phyloP scores from a whole-genome alignment of 2,329 filamentous ascomycete genomes.

The Ascocoryne sarcoides region DNA sequence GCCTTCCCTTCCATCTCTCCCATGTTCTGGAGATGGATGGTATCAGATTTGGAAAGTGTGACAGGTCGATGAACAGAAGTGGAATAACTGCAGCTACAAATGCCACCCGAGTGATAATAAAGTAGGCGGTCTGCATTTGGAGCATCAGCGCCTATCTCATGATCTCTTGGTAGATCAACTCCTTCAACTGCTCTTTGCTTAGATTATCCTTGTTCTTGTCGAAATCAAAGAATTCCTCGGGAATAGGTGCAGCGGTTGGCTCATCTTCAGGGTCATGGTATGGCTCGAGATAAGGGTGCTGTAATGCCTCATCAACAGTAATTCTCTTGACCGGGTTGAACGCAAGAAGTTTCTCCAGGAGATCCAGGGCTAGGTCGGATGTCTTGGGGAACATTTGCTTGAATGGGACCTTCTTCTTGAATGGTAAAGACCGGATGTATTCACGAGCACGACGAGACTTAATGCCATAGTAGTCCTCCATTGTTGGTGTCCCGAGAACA shows the following conservation, averaged over 20 bases:
- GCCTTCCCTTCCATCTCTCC: background rate
- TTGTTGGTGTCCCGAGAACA: slow-evolving; percentile 93
- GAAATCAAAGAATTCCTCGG: slow-evolving; percentile 99
- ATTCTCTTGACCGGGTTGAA: slow-evolving; percentile 99
- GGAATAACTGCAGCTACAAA: too few relatives aligned
- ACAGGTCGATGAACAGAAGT: too few relatives aligned
- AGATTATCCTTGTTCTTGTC: slow-evolving; percentile 99
- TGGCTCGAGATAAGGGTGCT: slow-evolving; percentile 95
- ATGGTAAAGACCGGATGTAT: slow-evolving; percentile 95
- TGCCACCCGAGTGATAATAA: too few relatives aligned
- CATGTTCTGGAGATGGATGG: too few relatives aligned
- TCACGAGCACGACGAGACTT: slow-evolving; percentile 95
- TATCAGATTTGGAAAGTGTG: too few relatives aligned
- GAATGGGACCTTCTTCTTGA: slow-evolving; percentile 99
- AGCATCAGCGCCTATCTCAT: too few relatives aligned
- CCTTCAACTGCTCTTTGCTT: slow-evolving; percentile 96
- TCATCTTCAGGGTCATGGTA: slow-evolving; percentile 99
- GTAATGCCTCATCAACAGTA: slow-evolving; percentile 91
- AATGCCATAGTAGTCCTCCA: slow-evolving; percentile 99
- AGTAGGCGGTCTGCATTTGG: too few relatives aligned
- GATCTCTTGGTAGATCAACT: slow-evolving; percentile 96
- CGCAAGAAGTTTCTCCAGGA: slow-evolving; percentile 89
- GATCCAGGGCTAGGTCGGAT: slow-evolving; percentile 89
- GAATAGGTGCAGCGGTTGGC: slow-evolving; percentile 91
- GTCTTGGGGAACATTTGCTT: slow-evolving; percentile 96